Percentiles rank a stretch among this genome's conserved stretches.
Conservation (phyloP, 108 stramenopile genomes). For the Fragilaria radians region DNA sequence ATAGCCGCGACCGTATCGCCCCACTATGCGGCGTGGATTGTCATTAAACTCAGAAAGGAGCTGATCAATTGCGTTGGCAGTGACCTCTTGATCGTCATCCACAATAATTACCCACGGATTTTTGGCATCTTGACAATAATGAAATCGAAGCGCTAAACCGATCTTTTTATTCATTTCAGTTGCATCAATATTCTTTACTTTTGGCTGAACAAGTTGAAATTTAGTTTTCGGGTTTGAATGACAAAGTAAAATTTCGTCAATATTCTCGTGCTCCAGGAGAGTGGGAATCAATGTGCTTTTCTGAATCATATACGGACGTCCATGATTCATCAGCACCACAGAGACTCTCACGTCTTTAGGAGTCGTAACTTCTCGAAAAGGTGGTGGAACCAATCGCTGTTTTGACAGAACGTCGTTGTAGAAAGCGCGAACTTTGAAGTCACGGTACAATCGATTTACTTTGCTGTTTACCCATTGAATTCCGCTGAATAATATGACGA, state of each 20-base stretch:
- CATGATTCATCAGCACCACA: conserved; percentile 32
- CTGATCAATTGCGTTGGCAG: conserved; percentile 18
- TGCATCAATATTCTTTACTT: conserved; percentile 33
- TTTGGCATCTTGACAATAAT: conserved; percentile 25
- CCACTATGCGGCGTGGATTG: conserved; percentile 34
- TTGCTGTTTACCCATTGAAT: no score
- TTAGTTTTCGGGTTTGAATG: conserved; percentile 28
- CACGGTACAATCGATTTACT: no score
- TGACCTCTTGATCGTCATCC: conserved; percentile 37
- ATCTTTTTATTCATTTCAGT: conserved; percentile 24
- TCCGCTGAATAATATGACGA: no score
- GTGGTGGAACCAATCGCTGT: no score
- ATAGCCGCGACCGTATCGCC: conserved; percentile 26
- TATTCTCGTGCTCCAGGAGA: conserved; percentile 15
- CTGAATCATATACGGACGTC: conserved; percentile 32
- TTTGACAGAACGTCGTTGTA: no score
- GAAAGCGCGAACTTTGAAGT: no score
- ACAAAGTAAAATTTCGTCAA: conserved; percentile 28
- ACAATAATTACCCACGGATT: conserved; percentile 30
- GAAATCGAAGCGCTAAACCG: conserved; percentile 29
- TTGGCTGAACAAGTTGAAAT: conserved; percentile 27
- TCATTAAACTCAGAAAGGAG: conserved; percentile 19
- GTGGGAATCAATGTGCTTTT: conserved; percentile 22
- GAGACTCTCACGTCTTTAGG: no score
- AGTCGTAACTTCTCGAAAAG: no score